Percentiles rank a stretch among this genome's conserved stretches.
These are phyloP conservation scores for Ehretia macrophylla DNA, from an alignment of 257 asterid genomes.

Conservation along the genomic window DNA sequence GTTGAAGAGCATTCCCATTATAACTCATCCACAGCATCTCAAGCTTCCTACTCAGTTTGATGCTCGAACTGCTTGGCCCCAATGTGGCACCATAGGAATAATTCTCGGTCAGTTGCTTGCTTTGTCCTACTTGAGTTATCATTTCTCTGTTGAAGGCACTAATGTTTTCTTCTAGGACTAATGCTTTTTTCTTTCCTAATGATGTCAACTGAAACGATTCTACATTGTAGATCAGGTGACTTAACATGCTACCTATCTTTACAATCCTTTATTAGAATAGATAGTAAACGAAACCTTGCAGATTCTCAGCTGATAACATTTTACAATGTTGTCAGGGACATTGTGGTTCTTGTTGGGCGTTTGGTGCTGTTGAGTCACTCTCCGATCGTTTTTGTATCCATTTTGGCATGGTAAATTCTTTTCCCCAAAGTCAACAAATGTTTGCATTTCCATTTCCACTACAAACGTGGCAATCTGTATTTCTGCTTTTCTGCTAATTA, in stretches of 20 bases:
- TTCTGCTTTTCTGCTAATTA: background rate
- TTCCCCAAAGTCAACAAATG: background rate
- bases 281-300: too few relatives aligned
- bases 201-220: too few relatives aligned
- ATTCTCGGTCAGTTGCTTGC: conserved; percentile 71
- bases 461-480: background rate
- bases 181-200: conserved; percentile 22
- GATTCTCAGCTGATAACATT: background rate
- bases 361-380: conserved; percentile 87
- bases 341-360: conserved; percentile 99
- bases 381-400: conserved; percentile 90
- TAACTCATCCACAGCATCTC: conserved; percentile 40
- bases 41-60: conserved; percentile 67
- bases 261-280: background rate
- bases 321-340: conserved; percentile 56
- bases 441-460: background rate
- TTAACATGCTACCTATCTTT: conserved; percentile 16
- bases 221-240: conserved; percentile 72
- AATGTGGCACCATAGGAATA: conserved; percentile 56
- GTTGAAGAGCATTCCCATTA: conserved; percentile 42
- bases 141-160: conserved; percentile 25
- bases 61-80: conserved; percentile 88
- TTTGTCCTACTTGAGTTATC: conserved; percentile 9
- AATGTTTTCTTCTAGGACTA: conserved; percentile 22
- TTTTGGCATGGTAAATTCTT: conserved; percentile 45